These are phyloP conservation scores for Penicillium sclerotigenum DNA, from an alignment of 2,329 filamentous ascomycete species.

Conservation along the genomic window DNA sequence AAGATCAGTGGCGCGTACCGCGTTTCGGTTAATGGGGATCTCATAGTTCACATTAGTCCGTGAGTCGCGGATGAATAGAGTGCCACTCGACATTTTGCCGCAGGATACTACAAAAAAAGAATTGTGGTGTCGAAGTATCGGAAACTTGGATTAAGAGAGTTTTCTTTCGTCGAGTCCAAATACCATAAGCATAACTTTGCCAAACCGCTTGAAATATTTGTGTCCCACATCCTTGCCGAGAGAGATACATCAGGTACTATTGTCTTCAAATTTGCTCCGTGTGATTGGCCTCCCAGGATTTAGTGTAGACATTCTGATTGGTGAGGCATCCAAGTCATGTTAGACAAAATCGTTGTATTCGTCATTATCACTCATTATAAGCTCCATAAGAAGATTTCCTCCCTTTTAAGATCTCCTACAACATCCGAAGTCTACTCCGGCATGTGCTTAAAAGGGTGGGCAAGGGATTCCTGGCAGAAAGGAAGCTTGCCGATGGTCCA, in stretches of 20 bases:
- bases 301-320: neutral
- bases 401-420: neutral
- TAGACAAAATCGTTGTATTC: neutral
- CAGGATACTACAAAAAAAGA: neutral
- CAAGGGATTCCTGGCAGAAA: slow-evolving; percentile 65
- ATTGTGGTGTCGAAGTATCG: neutral
- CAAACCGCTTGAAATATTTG: too few species aligned
- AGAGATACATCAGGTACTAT: neutral
- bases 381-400: neutral
- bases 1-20: slow-evolving; percentile 29
- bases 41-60: slow-evolving; percentile 28
- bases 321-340: neutral
- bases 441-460: slow-evolving; percentile 63
- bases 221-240: neutral
- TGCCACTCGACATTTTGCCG: slow-evolving; percentile 12
- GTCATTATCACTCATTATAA: slow-evolving; percentile 1
- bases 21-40: slow-evolving; percentile 30
- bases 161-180: neutral
- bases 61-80: slow-evolving; percentile 27
- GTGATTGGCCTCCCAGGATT: neutral
- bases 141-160: neutral
- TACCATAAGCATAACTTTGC: neutral
- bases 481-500: slow-evolving; percentile 68
- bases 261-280: neutral
- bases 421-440: slow-evolving; percentile 47